Base-by-base conservation (phyloP, 139 green algal genomes). In the Trebouxia sp. region DNA sequence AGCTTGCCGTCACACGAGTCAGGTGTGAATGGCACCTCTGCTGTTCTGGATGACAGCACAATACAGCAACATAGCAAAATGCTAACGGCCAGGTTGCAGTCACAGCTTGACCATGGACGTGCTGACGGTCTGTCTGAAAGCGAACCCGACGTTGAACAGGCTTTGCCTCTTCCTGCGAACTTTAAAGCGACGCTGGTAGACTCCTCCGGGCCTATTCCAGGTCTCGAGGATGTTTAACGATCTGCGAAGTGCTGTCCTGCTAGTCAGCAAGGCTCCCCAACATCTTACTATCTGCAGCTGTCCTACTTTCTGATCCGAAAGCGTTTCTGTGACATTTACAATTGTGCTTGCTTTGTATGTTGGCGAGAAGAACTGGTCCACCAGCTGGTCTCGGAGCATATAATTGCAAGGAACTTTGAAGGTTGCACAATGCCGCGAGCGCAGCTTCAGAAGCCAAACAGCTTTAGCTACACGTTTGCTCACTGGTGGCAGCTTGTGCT, bases 41-140 rank as follows among this genome's bases (percentile, higher is more conserved):
- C 32, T n/a, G 62, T 32, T 30, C 24, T 72, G 62, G 62, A 42
- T 22, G 32, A 72, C 20, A 72, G 32, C 35, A 45, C 62, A 4
- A 72, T 72, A 72, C 62, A 72, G 62, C 62, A 72, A 24, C 62
- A 72, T 45, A 72, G 62, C 43, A 35, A 32, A 43, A 26, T 43
- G 11, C 32, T 72, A 4, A 45, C 32, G 42, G 62, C 62, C 35
- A 72, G 62, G 35, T 8, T 72, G 62, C 32, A 72, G 35, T 72
- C 62, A 30, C 62, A 72, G 43, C 62, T 35, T 72, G 14, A 72
- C 43, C 32, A 14, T 12, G 62, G 10, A 5, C 15, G 11, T 41
- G 3, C 28, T 8, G 11, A 12, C 37, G 62, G 43, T 8, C 14
- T 37, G 28, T 69, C 58, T 45, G 62, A 72, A 30, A 45, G 62